Conservation (phyloP, 2,329 filamentous ascomycete genomes). For the Aspergillus sp. region DNA sequence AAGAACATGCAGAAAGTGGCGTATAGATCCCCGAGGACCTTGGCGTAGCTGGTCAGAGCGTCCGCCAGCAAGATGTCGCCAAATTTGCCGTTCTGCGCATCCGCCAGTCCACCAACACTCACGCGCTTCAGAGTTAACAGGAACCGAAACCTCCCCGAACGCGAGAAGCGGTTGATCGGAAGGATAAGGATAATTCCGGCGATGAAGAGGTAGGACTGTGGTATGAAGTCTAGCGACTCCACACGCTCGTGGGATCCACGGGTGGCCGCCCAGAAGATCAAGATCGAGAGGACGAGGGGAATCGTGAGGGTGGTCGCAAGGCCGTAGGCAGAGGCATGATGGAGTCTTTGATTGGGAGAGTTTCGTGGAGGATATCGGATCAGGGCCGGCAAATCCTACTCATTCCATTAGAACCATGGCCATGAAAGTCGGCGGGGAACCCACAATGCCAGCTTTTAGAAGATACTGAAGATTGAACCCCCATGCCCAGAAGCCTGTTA, state of each 20-base stretch:
- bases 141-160: conserved; percentile 64
- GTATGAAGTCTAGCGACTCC: conserved; percentile 71
- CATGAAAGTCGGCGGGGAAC: conserved; percentile 14
- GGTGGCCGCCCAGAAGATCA: conserved; percentile 76
- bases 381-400: conserved; percentile 66
- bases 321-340: conserved; percentile 77
- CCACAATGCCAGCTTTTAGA: conserved; percentile 62
- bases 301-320: conserved; percentile 68
- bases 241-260: conserved; percentile 60
- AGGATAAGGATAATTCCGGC: conserved; percentile 62
- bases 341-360: conserved; percentile 59
- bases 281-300: conserved; percentile 60
- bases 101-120: conserved; percentile 73
- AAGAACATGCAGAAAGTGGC: conserved; percentile 90
- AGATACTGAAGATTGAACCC: conserved; percentile 85
- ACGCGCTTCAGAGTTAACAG: conserved; percentile 68
- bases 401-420: not conserved
- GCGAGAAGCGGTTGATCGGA: conserved; percentile 60
- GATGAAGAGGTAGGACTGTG: conserved; percentile 69
- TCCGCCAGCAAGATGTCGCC: conserved; percentile 90
- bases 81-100: conserved; percentile 82
- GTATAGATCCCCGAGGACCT: conserved; percentile 81
- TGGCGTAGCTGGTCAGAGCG: conserved; percentile 88
- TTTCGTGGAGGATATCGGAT: conserved; percentile 75
- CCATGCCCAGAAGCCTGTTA: conserved; percentile 92